Evolutionary conservation across 1,284 basidiomycete genomes (phyloP).

Genomic region (Apiotrichum domesticum): DNA sequence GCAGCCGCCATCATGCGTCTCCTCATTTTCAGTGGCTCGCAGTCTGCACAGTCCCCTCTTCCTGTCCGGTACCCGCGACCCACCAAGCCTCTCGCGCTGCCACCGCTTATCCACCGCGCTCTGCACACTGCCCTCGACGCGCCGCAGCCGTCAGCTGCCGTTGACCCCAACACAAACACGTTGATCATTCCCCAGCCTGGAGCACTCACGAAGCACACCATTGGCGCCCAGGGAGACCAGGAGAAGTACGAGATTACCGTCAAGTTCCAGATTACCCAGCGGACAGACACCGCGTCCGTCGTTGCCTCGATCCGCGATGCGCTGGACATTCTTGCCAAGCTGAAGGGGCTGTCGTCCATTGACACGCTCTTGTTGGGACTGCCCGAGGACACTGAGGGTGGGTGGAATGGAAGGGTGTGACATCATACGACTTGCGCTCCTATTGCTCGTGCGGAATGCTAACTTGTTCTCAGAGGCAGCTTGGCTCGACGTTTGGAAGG

Average conservation of each 20-base stretch:
- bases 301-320: constrained; percentile 14
- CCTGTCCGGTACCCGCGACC: constrained; percentile 37
- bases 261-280: constrained; percentile 34
- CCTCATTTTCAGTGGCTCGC: constrained; percentile 40
- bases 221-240: neutral
- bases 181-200: constrained; percentile 33
- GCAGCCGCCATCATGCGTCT: constrained; percentile 15
- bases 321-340: constrained; percentile 14
- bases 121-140: constrained; percentile 42
- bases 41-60: constrained; percentile 26
- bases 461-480: neutral
- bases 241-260: constrained; percentile 41
- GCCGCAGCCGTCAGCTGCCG: constrained; percentile 17
- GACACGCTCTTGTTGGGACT: constrained; percentile 37
- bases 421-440: too few species aligned
- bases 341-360: constrained; percentile 26
- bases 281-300: neutral
- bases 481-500: constrained; percentile 8
- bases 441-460: too few species aligned
- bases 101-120: constrained; percentile 41
- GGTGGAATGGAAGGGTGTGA: neutral
- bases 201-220: constrained; percentile 24
- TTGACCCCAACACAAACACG: constrained; percentile 1
- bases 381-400: constrained; percentile 19
- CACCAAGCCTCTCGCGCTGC: constrained; percentile 33